A percentile compares a stretch with the other conserved stretches of the same genome.
Conservation (phyloP, 1,139 yeast genomes). For the Arxiozyma slooffiae region DNA sequence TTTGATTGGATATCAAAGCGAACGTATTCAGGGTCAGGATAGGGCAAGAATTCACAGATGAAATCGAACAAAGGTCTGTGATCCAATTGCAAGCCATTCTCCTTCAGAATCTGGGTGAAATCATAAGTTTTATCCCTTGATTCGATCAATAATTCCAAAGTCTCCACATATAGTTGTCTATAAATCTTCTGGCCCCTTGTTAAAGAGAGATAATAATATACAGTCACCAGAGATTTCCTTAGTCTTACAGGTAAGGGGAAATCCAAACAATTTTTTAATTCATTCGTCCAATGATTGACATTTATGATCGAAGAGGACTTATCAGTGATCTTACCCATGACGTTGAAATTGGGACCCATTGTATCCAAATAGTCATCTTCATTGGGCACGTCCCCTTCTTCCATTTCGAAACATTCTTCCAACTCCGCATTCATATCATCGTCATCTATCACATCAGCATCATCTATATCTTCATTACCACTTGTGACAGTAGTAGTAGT, state of each 20-base stretch:
- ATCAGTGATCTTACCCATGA: slow-evolving; percentile 49
- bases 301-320: slow-evolving; percentile 64
- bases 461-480: background rate
- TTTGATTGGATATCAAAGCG: slow-evolving; percentile 28
- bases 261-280: slow-evolving; percentile 72
- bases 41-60: slow-evolving; percentile 42
- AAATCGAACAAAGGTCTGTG: slow-evolving; percentile 42
- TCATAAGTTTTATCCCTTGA: slow-evolving; percentile 33
- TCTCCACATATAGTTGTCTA: slow-evolving; percentile 52
- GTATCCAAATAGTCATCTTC: slow-evolving; percentile 30
- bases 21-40: slow-evolving; percentile 36
- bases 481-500: slow-evolving; percentile 40
- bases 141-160: slow-evolving; percentile 45
- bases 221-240: slow-evolving; percentile 53
- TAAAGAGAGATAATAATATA: slow-evolving; percentile 66
- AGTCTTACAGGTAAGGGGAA: slow-evolving; percentile 66
- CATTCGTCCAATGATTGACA: slow-evolving; percentile 82
- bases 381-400: background rate
- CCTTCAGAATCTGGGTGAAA: slow-evolving; percentile 37
- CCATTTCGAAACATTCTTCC: slow-evolving; percentile 35
- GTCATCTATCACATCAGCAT: slow-evolving; percentile 2
- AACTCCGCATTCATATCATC: slow-evolving; percentile 13
- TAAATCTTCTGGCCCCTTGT: slow-evolving; percentile 67
- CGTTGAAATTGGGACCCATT: slow-evolving; percentile 39
- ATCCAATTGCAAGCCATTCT: slow-evolving; percentile 34